These are phyloP conservation scores for Globisporangium carolinianum DNA, from an alignment of 352 stramenopile genomes.

Conservation along the genomic window DNA sequence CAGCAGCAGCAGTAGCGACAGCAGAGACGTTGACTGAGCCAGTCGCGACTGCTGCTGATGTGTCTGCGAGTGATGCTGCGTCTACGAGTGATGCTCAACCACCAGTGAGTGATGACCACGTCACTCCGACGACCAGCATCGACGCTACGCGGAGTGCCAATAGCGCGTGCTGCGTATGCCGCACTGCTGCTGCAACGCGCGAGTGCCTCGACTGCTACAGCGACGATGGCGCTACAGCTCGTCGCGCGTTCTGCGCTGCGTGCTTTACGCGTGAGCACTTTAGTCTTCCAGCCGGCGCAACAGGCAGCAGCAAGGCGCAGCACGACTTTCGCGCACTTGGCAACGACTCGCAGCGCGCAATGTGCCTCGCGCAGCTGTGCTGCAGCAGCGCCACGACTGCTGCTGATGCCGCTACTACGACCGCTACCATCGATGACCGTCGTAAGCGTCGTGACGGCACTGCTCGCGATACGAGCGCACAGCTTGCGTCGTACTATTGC, in stretches of 20 bases:
- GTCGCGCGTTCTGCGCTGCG: slow-evolving; percentile 28
- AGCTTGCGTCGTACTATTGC: slow-evolving; percentile 25
- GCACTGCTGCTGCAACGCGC: slow-evolving; percentile 25
- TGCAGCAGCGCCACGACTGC: too few relatives aligned
- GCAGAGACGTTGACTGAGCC: too few relatives aligned
- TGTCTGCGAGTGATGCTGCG: too few relatives aligned
- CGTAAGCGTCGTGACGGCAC: slow-evolving; percentile 14
- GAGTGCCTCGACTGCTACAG: slow-evolving; percentile 45
- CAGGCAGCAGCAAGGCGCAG: slow-evolving; percentile 10
- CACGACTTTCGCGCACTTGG: slow-evolving; percentile 57
- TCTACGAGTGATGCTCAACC: not conserved
- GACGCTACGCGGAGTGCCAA: slow-evolving; percentile 1
- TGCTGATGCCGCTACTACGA: not conserved
- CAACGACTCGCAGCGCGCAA: slow-evolving; percentile 14
- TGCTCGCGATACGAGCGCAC: too few relatives aligned
- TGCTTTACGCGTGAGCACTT: slow-evolving; percentile 57
- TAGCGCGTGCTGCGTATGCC: slow-evolving; percentile 35
- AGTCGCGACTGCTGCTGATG: not conserved
- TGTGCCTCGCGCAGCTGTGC: slow-evolving; percentile 25
- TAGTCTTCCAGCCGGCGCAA: not conserved
- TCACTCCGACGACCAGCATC: too few relatives aligned
- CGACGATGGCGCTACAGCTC: slow-evolving; percentile 1
- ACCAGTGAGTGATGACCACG: too few relatives aligned
- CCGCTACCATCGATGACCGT: slow-evolving; percentile 2
- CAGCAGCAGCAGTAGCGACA: not conserved